Base-by-base conservation (phyloP, 164 flowering plant genomes). In the Magnolia officinalis region DNA sequence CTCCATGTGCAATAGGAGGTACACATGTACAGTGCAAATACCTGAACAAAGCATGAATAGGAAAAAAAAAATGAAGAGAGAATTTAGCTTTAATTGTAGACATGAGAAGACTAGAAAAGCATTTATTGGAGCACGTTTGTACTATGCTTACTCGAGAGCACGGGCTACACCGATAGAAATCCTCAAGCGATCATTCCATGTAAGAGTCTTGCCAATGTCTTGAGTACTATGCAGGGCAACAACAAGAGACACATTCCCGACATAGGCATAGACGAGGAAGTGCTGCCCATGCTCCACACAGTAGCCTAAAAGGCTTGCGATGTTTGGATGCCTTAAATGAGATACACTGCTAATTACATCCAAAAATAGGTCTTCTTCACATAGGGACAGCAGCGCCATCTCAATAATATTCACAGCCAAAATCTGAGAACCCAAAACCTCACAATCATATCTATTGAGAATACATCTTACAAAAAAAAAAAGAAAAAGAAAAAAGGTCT, bases 91-190 rank as follows among this genome's bases (percentile, higher is more conserved):
- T 18, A 23, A 0, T 7, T n/a, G 18, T 1, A 18, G 13, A 14
- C 71, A 29, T 14, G 26, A 16, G 24, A 14, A 18, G 18, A 14
- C 31, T 37, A 37, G 45, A 68, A 16, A 31, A 68, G 71, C n/a
- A 6, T 24, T 68, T 24, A 24, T 9, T 24, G 10, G 18, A 68
- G 18, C 31, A 68, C 8, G 5, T 20, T 24, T 24, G 1, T 68
- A 9, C 24, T 68, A 20, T 4, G 86, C 98, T 88, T 83, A 96
- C 99, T 91, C 92, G 29, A 96, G 84, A 65, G 97, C 97, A 82
- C 87, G 84, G 72, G 99, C 97, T 82, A 94, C 92, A 83, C 92
- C 94, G 77, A 96, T 91, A 13, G 96, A 96, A 72, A 96, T 75
- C 72, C 74, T 79, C 37, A 90, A 77, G 52, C 99, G 96, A 8